Base-by-base conservation (phyloP, 164 flowering plant species). In the Macadamia integrifolia region DNA sequence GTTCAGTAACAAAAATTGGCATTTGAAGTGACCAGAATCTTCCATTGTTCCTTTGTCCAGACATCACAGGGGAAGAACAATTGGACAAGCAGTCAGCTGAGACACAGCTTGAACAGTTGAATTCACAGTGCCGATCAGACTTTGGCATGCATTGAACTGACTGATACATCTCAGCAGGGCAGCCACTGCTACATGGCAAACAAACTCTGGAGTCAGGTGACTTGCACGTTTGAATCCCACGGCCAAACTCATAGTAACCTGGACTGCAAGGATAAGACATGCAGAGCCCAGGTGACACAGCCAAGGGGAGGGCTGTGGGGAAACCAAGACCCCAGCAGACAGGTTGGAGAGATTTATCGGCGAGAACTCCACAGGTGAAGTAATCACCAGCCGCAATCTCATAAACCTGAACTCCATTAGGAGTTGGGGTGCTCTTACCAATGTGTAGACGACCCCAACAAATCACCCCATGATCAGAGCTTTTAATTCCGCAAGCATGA, bases 331-430 rank as follows among this genome's bases (percentile, higher is more conserved):
- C 97, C 98, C 97, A 92, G 68, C 98, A 92, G 60, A 85, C 73
- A 30, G 98, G 89, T 10, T 58, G 66, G 4, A 87, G 75, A 18
- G 95, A 85, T 64, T 74, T 82, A 68, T 82, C 86, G 1, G 87
- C 89, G 6, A 86, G 78, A 71, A 92, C 71, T 18, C 95, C 97
- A 73, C 98, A 94, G 6, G 92, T 84, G 83, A 94, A 94, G 77
- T 92, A 94, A 74, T 92, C 89, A 5, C 97, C 98, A 31, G 97
- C 97, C 8, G 91, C 91, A 70, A 94, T 83, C 55, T 79, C 86
- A 66, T 83, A 90, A 35, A 87, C 83, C 73, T 78, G 81, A 6
- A 81, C 76, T 40, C 83, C 80, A 42, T 15, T 66, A 8, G 98
- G 98, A 66, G 87, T 72, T 6, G 86, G 85, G 0, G 92, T 87